Evolutionary conservation across 202 grass and related monocot species (phyloP).

Genomic region (Elaeis oleifera): DNA sequence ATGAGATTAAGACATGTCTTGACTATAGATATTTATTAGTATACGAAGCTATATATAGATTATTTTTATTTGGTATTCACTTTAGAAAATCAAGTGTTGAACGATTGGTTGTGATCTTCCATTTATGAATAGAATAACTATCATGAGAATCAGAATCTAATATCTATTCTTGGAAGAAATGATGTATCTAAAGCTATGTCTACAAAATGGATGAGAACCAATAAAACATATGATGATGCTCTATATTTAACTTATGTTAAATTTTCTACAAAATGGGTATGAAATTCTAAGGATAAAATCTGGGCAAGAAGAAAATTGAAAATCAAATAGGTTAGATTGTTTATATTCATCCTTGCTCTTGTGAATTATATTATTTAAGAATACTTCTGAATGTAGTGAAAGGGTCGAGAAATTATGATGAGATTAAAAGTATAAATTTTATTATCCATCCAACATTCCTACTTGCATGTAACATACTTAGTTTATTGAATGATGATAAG

Average conservation of each 20-base stretch:
- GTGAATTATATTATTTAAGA: conserved; percentile 13
- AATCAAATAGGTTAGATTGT: background rate
- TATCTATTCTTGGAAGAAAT: too few relatives aligned
- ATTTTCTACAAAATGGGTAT: background rate
- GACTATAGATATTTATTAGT: too few relatives aligned
- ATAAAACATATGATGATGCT: background rate
- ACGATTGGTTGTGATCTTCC: too few relatives aligned
- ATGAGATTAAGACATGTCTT: too few relatives aligned
- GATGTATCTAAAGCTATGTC: too few relatives aligned
- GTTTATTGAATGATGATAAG: conserved; percentile 1
- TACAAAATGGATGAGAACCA: background rate
- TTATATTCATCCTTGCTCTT: conserved; percentile 1
- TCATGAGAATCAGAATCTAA: too few relatives aligned
- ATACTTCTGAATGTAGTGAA: background rate
- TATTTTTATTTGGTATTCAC: too few relatives aligned
- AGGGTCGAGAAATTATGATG: too few relatives aligned
- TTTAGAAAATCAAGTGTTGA: too few relatives aligned
- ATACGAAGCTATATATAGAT: too few relatives aligned
- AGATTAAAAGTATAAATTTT: background rate
- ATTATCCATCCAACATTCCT: background rate
- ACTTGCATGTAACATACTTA: background rate
- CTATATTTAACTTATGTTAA: background rate
- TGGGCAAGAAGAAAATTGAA: background rate
- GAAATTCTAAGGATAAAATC: background rate
- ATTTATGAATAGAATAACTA: too few relatives aligned